phyloP scores from a whole-genome alignment of 2,329 filamentous ascomycete species.

The Cercospora zeina region DNA sequence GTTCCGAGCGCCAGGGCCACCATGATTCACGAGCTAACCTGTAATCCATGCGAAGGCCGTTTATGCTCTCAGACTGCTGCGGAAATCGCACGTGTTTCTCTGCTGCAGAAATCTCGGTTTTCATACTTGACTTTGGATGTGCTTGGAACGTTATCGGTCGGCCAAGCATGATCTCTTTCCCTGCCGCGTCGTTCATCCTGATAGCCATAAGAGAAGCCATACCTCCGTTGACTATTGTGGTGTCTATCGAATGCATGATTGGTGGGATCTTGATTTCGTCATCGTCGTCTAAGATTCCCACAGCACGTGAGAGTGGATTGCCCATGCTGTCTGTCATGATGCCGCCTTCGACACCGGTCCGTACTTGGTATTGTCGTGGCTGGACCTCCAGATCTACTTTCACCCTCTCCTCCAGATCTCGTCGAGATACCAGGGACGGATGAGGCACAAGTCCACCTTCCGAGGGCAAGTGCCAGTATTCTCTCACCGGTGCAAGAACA shows the following conservation, averaged over 20 bases:
- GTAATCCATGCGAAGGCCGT: not conserved
- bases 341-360: not conserved
- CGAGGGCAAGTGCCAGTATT: not conserved
- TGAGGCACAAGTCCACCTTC: not conserved
- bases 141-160: not conserved
- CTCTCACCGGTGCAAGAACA: not conserved
- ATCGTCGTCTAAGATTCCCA: not conserved
- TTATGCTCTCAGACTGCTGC: not conserved
- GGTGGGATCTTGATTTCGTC: not conserved
- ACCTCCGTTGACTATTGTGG: not conserved
- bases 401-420: not conserved
- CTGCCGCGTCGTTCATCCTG: not conserved
- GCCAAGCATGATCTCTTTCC: not conserved
- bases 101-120: not conserved
- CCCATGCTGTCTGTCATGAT: constrained; percentile 5
- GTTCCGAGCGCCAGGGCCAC: not conserved
- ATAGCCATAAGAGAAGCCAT: not conserved
- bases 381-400: not conserved
- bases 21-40: not conserved
- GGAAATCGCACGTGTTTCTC: not conserved
- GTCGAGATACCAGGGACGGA: not conserved
- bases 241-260: not conserved
- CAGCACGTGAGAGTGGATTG: not conserved
- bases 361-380: not conserved
- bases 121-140: not conserved